Percentiles rank a stretch among this genome's conserved stretches.
These are phyloP conservation scores for Isatis tinctoria DNA, from an alignment of 345 rosid genomes.

Conservation along the genomic window DNA sequence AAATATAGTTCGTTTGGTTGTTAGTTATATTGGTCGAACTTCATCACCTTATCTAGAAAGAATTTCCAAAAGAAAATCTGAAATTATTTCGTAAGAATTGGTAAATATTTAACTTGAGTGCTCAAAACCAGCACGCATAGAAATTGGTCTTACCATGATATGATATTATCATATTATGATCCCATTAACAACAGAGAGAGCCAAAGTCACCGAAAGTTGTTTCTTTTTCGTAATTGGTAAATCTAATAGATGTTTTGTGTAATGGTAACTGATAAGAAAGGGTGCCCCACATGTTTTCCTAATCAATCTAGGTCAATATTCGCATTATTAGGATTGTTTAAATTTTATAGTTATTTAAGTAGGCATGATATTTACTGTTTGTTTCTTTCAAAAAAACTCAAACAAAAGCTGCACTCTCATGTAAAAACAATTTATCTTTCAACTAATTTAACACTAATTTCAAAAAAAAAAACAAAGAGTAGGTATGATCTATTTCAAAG, in stretches of 20 bases:
- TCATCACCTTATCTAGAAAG: not conserved
- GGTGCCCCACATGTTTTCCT: not conserved
- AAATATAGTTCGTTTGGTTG: too few species aligned
- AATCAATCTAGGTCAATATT: not conserved
- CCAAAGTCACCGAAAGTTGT: slow-evolving; percentile 22
- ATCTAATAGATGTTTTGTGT: not conserved
- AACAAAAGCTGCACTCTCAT: too few species aligned
- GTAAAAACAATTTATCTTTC: too few species aligned
- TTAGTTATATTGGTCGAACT: not conserved
- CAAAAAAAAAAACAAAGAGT: too few species aligned
- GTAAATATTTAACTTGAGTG: not conserved
- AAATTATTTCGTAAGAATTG: not conserved
- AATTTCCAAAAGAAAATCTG: not conserved
- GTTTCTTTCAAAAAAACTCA: too few species aligned
- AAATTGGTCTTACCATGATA: not conserved
- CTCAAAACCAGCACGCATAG: not conserved
- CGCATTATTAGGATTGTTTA: not conserved
- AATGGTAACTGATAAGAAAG: not conserved
- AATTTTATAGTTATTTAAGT: too few species aligned
- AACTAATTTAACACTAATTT: too few species aligned
- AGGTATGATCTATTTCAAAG: too few species aligned
- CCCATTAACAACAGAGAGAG: not conserved
- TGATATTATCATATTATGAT: not conserved
- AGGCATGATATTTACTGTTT: too few species aligned
- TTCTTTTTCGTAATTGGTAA: not conserved